These are phyloP conservation scores for Rubus idaeus DNA, from an alignment of 306 rosid species.

Conservation along the genomic window DNA sequence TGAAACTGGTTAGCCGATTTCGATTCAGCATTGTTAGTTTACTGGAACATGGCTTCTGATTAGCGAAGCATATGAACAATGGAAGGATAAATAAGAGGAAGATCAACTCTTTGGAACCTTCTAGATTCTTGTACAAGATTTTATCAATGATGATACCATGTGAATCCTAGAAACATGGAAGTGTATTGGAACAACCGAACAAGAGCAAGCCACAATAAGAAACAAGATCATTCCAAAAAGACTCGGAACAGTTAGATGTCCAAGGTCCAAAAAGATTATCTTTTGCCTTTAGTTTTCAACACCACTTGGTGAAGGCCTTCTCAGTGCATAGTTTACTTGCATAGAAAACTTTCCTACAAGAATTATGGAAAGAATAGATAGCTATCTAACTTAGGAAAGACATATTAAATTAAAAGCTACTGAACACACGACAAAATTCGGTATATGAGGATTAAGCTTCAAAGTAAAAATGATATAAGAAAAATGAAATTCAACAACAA, in stretches of 20 bases:
- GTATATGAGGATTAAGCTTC: not conserved
- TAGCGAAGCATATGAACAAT: not conserved
- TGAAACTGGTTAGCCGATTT: not conserved
- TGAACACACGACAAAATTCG: not conserved
- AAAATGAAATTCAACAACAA: not conserved
- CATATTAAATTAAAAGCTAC: not conserved
- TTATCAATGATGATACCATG: not conserved
- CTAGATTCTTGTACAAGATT: not conserved
- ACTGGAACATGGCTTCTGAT: not conserved
- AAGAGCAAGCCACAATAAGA: not conserved
- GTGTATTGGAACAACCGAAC: not conserved
- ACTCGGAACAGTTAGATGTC: not conserved
- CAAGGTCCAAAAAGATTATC: not conserved
- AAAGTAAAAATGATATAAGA: not conserved
- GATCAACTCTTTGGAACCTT: not conserved
- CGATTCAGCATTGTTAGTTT: not conserved
- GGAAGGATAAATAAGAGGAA: not conserved
- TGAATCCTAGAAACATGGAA: not conserved
- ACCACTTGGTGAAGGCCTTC: not conserved
- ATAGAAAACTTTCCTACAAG: not conserved
- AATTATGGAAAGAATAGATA: not conserved
- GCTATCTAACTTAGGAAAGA: not conserved
- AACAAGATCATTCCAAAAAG: not conserved
- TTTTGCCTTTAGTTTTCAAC: not conserved
- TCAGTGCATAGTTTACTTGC: not conserved